Percentiles rank a stretch among this genome's conserved stretches.
Evolutionary conservation across 352 stramenopile species (phyloP).

Genomic region (Elongisporangium undulatum): DNA sequence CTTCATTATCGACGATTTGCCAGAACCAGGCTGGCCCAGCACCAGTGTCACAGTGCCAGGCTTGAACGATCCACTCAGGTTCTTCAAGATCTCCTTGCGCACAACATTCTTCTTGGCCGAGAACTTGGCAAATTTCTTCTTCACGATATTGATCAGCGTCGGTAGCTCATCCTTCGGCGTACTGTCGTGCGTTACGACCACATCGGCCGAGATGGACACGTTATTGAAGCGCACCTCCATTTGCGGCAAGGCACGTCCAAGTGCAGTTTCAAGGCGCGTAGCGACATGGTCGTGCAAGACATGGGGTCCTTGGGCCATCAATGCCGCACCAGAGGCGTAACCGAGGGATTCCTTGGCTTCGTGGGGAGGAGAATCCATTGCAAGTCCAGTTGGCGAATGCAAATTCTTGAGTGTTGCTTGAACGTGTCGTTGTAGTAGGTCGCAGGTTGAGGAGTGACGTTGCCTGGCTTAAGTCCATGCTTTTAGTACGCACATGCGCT

Average conservation of each 20-base stretch:
- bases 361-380: too few species aligned
- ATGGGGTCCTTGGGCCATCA: slow-evolving; percentile 31
- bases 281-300: slow-evolving; percentile 39
- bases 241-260: slow-evolving; percentile 39
- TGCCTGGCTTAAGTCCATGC: too few species aligned
- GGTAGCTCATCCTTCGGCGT: slow-evolving; percentile 24
- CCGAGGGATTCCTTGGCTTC: too few species aligned
- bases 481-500: too few species aligned
- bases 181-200: slow-evolving; percentile 16
- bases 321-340: not conserved
- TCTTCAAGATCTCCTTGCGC: slow-evolving; percentile 17
- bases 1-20: slow-evolving; percentile 48
- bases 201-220: slow-evolving; percentile 40
- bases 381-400: too few species aligned
- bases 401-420: too few species aligned
- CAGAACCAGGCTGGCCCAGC: slow-evolving; percentile 37
- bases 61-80: slow-evolving; percentile 4
- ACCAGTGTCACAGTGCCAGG: slow-evolving; percentile 33
- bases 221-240: slow-evolving; percentile 57
- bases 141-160: slow-evolving; percentile 21
- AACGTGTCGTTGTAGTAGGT: too few species aligned
- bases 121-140: slow-evolving; percentile 3
- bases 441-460: too few species aligned
- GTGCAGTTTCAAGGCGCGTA: slow-evolving; percentile 23
- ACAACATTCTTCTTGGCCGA: slow-evolving; percentile 15